phyloP scores from a whole-genome alignment of 225 moss, liverwort and hornwort species.

The Takakia lepidozioides region DNA sequence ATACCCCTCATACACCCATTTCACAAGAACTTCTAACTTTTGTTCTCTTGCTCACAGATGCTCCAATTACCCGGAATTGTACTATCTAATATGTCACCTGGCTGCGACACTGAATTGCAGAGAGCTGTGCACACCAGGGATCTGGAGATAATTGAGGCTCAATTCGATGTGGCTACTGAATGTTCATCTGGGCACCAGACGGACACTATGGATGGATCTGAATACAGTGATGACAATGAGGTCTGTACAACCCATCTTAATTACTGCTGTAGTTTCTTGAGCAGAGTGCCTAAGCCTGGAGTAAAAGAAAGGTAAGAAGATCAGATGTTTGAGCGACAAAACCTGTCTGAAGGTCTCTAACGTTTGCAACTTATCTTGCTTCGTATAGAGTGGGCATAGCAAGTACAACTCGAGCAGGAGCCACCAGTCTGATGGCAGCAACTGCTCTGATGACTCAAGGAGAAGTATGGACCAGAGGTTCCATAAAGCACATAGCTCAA shows the following conservation, averaged over 20 bases:
- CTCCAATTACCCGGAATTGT: too few species aligned
- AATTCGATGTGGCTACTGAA: constrained; percentile 48
- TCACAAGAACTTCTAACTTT: too few species aligned
- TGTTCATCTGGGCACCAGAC: constrained; percentile 20
- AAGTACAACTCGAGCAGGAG: constrained; percentile 52
- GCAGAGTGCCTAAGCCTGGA: too few species aligned
- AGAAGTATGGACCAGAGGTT: not conserved
- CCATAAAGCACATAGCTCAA: not conserved
- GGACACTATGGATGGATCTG: constrained; percentile 14
- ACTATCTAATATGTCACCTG: too few species aligned
- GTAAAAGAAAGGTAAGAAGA: too few species aligned
- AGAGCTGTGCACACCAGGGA: constrained; percentile 83
- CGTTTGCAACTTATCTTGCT: too few species aligned
- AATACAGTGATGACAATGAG: constrained; percentile 18
- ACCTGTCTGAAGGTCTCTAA: not conserved
- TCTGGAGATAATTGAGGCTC: constrained; percentile 78
- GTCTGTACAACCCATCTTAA: constrained; percentile 10
- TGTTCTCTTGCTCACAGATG: too few species aligned
- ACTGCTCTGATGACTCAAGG: constrained; percentile 9
- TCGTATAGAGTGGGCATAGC: constrained; percentile 33
- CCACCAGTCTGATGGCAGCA: constrained; percentile 39
- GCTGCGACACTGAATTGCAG: constrained; percentile 31
- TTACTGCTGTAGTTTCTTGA: too few species aligned
- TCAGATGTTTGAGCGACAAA: too few species aligned
- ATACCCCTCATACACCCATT: too few species aligned